These are phyloP conservation scores for Fusarium buxicola DNA, from an alignment of 2,329 filamentous ascomycete genomes.

Conservation along the genomic window DNA sequence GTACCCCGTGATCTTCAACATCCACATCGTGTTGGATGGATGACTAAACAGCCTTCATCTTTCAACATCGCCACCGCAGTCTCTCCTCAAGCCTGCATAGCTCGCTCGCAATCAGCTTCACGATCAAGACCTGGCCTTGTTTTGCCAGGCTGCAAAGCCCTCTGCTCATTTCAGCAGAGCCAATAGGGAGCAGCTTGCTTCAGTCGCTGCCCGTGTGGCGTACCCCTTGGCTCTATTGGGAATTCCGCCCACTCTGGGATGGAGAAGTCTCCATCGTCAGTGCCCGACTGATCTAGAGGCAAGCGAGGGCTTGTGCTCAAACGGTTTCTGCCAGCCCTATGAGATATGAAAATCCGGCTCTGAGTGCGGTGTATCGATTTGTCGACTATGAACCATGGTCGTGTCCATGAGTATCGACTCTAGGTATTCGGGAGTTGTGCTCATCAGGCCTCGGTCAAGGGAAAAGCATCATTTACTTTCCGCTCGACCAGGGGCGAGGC, in stretches of 20 bases:
- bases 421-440: not conserved
- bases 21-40: not conserved
- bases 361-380: not conserved
- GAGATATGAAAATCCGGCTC: not conserved
- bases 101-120: constrained; percentile 2
- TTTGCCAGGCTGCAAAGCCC: constrained; percentile 10
- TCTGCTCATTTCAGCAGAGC: constrained; percentile 35
- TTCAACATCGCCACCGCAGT: not conserved
- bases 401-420: not conserved
- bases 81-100: not conserved
- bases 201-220: constrained; percentile 34
- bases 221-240: constrained; percentile 31
- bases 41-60: not conserved
- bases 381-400: not conserved
- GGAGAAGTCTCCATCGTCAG: constrained; percentile 12
- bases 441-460: not conserved
- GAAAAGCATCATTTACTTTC: constrained; percentile 13
- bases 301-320: constrained; percentile 21
- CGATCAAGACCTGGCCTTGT: constrained; percentile 21
- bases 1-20: constrained; percentile 5
- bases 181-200: constrained; percentile 30
- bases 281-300: constrained; percentile 14
- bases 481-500: constrained; percentile 15
- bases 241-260: constrained; percentile 15
- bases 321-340: constrained; percentile 10